Conservation (phyloP, 108 stramenopile species). For the Fistulifera pelliculosa region DNA sequence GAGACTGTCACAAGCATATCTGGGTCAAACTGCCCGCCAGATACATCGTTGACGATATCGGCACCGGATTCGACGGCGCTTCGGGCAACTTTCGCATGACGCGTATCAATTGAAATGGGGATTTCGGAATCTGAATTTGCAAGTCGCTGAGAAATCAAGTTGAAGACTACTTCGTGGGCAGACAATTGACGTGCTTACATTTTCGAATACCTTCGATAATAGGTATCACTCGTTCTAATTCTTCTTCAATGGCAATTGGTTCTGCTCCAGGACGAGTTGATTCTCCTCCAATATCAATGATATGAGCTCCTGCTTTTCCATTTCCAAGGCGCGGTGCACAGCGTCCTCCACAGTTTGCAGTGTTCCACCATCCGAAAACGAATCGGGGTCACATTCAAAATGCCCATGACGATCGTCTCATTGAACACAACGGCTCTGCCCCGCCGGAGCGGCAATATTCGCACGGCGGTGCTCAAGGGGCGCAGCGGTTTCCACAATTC, state of each 20-base stretch:
- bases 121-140: conserved; percentile 39
- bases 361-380: conserved; percentile 93
- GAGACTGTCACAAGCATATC: conserved; percentile 82
- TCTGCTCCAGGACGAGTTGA: conserved; percentile 89
- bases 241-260: conserved; percentile 59
- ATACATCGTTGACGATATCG: conserved; percentile 94
- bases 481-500: conserved; percentile 22
- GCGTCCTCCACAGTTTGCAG: conserved; percentile 41
- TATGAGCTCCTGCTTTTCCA: conserved; percentile 76
- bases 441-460: conserved; percentile 63
- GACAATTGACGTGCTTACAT: conserved; percentile 5
- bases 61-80: conserved; percentile 88
- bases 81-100: conserved; percentile 76
- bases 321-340: conserved; percentile 58
- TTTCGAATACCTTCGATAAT: conserved; percentile 75
- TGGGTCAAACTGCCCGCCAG: conserved; percentile 83
- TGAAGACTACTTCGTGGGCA: no score
- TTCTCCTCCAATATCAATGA: conserved; percentile 96
- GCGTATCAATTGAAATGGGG: conserved; percentile 92
- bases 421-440: conserved; percentile 57
- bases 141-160: neutral
- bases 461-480: conserved; percentile 11
- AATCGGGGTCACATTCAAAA: conserved; percentile 96
- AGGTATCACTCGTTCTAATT: conserved; percentile 76
- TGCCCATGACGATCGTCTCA: conserved; percentile 85